Base-by-base conservation (phyloP, 2,329 filamentous ascomycete genomes). In the Botrytis sinoallii region DNA sequence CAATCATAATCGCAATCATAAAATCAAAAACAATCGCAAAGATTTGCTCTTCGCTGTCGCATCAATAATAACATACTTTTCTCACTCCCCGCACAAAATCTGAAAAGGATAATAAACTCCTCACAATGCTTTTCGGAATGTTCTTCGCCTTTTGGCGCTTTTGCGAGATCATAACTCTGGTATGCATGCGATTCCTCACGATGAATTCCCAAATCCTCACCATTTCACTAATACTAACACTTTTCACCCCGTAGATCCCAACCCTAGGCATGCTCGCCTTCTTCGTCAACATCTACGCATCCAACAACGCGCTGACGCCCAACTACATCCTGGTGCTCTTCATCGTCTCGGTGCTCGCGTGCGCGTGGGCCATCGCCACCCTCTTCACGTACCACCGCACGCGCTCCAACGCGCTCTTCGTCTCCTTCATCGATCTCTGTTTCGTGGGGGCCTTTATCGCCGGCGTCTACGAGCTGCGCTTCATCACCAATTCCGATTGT, bases 351-450 rank as follows among this genome's bases (percentile, higher is more conserved):
- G 87, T 90, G 29, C 85, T 92, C 71, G 90, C 85, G 48, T 85
- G 88, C 71, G 88, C 88, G 74, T 92, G 90, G 90, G 84, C 88
- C 75, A 82, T 91, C 82, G 87, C 86, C 80, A 92, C 90, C 12
- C 85, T 92, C 75, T 90, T 92, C 85, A 86, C 84, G 81, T 92
- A 91, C 85, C 88, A 90, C 84, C 88, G 89, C 74, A 88, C 87
- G 44, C 86, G 84, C 65, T 81, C 84, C 77, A 90, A 91, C 83
- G 86, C 89, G n/a, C 83, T 83, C 75, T 90, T 91, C 82, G 87
- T 92, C 75, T 83, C 85, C 71, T 77, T 91, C 75, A 78, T 91
- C 81, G 90, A 92, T 81, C 82, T 91, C 20, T 83, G 82, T 79
- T 90, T 92, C 79, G 84, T 91, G 74, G 90, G 89, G 76, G 88